Percentiles rank a stretch among this genome's conserved stretches.
These are phyloP conservation scores for Coffea canephora DNA, from an alignment of 257 asterid species.

Conservation along the genomic window DNA sequence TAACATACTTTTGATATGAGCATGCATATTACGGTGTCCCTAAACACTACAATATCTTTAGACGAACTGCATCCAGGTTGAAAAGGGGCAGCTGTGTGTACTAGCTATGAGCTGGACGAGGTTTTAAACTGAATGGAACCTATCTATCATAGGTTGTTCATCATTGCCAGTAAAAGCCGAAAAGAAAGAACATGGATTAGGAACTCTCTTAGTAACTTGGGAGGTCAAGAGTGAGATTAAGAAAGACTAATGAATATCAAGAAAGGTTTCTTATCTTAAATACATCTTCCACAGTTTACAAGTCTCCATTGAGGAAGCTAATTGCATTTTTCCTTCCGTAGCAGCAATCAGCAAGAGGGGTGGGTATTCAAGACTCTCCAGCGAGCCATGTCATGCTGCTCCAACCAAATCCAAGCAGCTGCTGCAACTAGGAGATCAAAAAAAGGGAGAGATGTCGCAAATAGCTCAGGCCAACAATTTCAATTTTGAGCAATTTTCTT, in stretches of 20 bases:
- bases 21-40: too few species aligned
- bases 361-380: too few species aligned
- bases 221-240: not conserved
- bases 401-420: slow-evolving; percentile 1
- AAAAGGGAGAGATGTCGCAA: not conserved
- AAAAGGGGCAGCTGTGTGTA: too few species aligned
- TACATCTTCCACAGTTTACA: not conserved
- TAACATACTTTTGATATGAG: too few species aligned
- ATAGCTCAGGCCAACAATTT: not conserved
- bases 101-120: too few species aligned
- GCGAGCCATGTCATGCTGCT: not conserved
- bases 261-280: not conserved
- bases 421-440: not conserved
- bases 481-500: not conserved
- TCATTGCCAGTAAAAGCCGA: too few species aligned
- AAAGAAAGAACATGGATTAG: too few species aligned
- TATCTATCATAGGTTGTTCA: too few species aligned
- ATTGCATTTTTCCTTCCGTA: not conserved
- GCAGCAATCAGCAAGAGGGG: not conserved
- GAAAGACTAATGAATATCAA: not conserved
- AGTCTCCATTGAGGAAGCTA: not conserved
- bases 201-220: not conserved
- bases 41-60: too few species aligned
- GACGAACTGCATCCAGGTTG: too few species aligned
- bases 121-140: too few species aligned